These are phyloP conservation scores for Stephanodiscus minutulus DNA, from an alignment of 108 stramenopile genomes.

Conservation along the genomic window DNA sequence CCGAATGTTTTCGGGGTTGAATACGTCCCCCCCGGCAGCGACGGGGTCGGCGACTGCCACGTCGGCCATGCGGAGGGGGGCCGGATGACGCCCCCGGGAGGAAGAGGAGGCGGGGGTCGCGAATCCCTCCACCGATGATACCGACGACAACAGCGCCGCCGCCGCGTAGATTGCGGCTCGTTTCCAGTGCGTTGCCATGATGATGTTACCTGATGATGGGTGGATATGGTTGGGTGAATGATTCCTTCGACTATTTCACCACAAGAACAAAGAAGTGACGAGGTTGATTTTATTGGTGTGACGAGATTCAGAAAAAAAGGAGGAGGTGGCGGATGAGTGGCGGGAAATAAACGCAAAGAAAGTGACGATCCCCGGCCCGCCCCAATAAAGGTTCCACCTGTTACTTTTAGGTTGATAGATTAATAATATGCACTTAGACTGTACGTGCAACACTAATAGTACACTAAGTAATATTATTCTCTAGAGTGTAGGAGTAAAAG, in stretches of 20 bases:
- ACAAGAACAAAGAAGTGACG: no score
- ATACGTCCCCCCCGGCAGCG: not conserved
- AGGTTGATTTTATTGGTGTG: no score
- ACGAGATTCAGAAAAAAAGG: no score
- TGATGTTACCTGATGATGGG: no score
- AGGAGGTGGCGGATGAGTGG: not conserved
- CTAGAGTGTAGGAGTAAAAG: no score
- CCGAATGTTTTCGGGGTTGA: slow-evolving; percentile 1
- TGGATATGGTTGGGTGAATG: no score
- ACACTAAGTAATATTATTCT: no score
- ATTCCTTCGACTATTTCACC: no score
- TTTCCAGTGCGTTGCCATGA: not conserved
- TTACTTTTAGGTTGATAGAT: no score
- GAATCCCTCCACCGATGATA: slow-evolving; percentile 1
- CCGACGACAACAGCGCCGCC: not conserved
- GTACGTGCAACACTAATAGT: no score
- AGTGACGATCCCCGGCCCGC: slow-evolving; percentile 1
- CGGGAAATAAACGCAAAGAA: not conserved
- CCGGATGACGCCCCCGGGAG: not conserved
- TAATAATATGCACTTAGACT: no score
- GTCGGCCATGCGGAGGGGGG: not conserved
- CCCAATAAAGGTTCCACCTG: no score
- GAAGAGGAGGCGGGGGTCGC: not conserved
- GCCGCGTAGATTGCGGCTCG: not conserved
- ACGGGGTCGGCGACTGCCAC: not conserved